These are phyloP conservation scores for Juglanconis oblonga DNA, from an alignment of 2,329 filamentous ascomycete genomes.

Conservation along the genomic window DNA sequence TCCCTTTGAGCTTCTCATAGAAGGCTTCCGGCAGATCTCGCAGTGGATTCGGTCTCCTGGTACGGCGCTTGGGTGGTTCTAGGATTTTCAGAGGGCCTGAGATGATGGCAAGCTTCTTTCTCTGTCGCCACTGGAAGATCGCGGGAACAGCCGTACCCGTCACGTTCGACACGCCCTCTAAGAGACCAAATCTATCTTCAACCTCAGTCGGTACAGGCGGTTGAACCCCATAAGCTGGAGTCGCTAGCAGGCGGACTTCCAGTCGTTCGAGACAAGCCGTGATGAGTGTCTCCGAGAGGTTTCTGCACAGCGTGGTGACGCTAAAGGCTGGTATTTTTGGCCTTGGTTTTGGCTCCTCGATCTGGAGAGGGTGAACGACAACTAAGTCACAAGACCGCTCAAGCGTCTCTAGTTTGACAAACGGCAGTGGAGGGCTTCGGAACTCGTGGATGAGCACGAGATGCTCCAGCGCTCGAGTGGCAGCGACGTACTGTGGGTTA, in stretches of 20 bases:
- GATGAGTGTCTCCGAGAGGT: constrained; percentile 15
- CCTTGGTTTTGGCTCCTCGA: neutral
- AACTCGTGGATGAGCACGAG: constrained; percentile 10
- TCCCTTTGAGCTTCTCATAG: constrained; percentile 1
- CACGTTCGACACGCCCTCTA: constrained; percentile 11
- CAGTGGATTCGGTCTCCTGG: constrained; percentile 1
- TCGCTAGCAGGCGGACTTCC: neutral
- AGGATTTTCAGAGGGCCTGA: constrained; percentile 4
- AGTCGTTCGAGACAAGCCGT: constrained; percentile 8
- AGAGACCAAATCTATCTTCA: constrained; percentile 1
- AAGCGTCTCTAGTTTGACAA: constrained; percentile 12
- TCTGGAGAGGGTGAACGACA: neutral
- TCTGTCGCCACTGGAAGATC: constrained; percentile 17
- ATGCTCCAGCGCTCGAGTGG: constrained; percentile 16
- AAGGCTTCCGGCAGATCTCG: constrained; percentile 3
- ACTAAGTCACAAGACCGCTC: constrained; percentile 10
- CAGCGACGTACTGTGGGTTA: constrained; percentile 15
- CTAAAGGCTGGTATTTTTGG: neutral
- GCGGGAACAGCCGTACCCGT: constrained; percentile 14
- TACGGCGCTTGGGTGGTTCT: neutral
- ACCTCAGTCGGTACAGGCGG: constrained; percentile 2
- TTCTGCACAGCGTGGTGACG: constrained; percentile 14
- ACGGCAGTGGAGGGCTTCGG: constrained; percentile 7
- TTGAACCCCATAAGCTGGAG: neutral
- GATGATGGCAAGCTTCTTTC: neutral